These are phyloP conservation scores for Alloteropsis semialata DNA, from an alignment of 176 grass and related monocot species.

Conservation along the genomic window DNA sequence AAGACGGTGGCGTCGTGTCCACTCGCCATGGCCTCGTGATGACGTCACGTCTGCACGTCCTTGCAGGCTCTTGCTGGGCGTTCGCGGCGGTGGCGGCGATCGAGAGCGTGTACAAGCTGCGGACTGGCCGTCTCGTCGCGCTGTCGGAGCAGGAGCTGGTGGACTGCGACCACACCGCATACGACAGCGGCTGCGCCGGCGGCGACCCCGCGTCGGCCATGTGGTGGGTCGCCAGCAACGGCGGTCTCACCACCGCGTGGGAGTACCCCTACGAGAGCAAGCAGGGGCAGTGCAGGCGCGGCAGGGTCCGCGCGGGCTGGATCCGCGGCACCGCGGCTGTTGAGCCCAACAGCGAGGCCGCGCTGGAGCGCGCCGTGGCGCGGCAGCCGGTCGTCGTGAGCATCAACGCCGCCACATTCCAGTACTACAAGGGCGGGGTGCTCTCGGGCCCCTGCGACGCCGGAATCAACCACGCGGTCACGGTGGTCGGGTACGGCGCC, in stretches of 20 bases:
- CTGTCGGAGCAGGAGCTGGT: conserved; percentile 50
- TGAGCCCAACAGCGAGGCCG: neutral
- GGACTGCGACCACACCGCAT: neutral
- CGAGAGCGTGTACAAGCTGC: conserved; percentile 36
- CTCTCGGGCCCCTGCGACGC: conserved; percentile 10
- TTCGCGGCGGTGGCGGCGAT: conserved; percentile 39
- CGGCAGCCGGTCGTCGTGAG: conserved; percentile 22
- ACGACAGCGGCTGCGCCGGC: neutral
- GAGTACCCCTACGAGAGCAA: conserved; percentile 17
- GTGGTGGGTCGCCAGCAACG: conserved; percentile 10
- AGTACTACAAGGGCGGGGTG: conserved; percentile 16
- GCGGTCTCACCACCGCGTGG: conserved; percentile 17
- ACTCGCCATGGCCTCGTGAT: neutral
- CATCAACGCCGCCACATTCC: neutral
- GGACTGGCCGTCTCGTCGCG: neutral
- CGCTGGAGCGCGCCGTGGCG: conserved; percentile 30
- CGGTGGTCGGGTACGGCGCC: conserved; percentile 20
- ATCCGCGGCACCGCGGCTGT: conserved; percentile 10
- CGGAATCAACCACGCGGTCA: conserved; percentile 2
- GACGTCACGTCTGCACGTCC: neutral
- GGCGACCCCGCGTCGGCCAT: neutral
- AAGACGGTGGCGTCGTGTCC: neutral
- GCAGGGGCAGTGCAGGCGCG: neutral
- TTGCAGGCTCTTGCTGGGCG: conserved; percentile 32
- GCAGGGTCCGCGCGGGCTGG: neutral